A percentile compares a stretch with the other conserved stretches of the same genome.
Evolutionary conservation across 1,284 basidiomycete species (phyloP).

Genomic region (Ganoderma meredithae): DNA sequence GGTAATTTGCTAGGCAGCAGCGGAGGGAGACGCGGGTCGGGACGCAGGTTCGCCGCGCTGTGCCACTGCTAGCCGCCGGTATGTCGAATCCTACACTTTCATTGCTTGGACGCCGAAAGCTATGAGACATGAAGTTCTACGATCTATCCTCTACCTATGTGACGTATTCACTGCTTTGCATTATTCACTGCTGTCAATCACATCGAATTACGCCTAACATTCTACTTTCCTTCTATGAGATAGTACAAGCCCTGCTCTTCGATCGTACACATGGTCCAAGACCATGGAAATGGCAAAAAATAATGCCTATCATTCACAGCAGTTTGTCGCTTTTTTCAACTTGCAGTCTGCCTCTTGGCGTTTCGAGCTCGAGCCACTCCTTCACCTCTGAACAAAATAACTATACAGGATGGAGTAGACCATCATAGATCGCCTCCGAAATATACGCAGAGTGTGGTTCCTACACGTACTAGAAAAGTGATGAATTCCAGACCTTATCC

Average conservation of each 20-base stretch:
- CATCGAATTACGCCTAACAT: background rate
- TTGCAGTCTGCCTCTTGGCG: background rate
- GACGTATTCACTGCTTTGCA: conserved; percentile 7
- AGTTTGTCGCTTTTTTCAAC: background rate
- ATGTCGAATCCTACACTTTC: background rate
- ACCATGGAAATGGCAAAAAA: background rate
- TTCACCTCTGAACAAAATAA: background rate
- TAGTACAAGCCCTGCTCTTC: background rate
- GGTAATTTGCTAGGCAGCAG: background rate
- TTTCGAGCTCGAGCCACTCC: background rate
- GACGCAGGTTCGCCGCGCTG: background rate
- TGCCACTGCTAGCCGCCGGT: background rate
- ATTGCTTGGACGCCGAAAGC: conserved; percentile 6
- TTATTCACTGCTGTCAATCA: conserved; percentile 7
- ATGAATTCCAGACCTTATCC: background rate
- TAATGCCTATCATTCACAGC: background rate
- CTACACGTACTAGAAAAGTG: background rate
- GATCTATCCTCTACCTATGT: conserved; percentile 8
- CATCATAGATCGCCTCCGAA: background rate
- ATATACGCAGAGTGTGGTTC: background rate
- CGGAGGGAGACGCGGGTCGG: background rate
- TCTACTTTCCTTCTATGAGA: background rate
- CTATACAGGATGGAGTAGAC: background rate
- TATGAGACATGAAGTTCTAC: conserved; percentile 4
- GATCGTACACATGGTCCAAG: background rate